A percentile compares a stretch with the other conserved stretches of the same genome.
phyloP scores from a whole-genome alignment of 2,329 filamentous ascomycete species.

The Botrytis galanthina region DNA sequence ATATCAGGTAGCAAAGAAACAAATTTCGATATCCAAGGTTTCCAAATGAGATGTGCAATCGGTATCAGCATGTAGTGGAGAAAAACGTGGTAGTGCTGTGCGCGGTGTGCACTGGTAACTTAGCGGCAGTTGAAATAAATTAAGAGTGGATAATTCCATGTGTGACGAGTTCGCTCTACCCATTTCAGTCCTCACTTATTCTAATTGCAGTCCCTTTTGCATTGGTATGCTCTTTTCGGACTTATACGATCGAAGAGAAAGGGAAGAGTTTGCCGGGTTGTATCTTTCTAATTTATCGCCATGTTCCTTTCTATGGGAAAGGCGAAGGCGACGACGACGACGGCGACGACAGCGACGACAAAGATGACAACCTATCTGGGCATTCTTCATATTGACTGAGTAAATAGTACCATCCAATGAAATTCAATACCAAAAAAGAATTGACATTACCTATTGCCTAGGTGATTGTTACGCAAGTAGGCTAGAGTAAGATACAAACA shows the following conservation, averaged over 20 bases:
- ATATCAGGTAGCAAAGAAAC: not conserved
- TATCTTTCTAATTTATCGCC: not conserved
- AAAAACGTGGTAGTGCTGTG: not conserved
- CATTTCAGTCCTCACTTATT: not conserved
- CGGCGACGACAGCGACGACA: too few relatives aligned
- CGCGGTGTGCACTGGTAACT: slow-evolving; percentile 1
- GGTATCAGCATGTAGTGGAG: not conserved
- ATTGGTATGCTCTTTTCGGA: not conserved
- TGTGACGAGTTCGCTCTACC: not conserved
- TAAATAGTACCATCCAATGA: not conserved
- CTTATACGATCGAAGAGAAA: not conserved
- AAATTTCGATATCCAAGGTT: not conserved
- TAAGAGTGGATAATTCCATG: not conserved
- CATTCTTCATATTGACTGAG: not conserved
- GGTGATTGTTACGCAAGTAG: not conserved
- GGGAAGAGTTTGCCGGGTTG: not conserved
- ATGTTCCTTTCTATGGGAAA: not conserved
- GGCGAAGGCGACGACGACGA: too few relatives aligned
- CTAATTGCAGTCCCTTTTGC: not conserved
- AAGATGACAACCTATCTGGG: not conserved
- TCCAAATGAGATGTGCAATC: not conserved
- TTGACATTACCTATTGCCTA: not conserved
- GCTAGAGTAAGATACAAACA: not conserved
- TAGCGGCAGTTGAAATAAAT: slow-evolving; percentile 8
- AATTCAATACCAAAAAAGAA: not conserved